Conservation (phyloP, 176 grass and related monocot genomes). For the Raddia distichophylla region DNA sequence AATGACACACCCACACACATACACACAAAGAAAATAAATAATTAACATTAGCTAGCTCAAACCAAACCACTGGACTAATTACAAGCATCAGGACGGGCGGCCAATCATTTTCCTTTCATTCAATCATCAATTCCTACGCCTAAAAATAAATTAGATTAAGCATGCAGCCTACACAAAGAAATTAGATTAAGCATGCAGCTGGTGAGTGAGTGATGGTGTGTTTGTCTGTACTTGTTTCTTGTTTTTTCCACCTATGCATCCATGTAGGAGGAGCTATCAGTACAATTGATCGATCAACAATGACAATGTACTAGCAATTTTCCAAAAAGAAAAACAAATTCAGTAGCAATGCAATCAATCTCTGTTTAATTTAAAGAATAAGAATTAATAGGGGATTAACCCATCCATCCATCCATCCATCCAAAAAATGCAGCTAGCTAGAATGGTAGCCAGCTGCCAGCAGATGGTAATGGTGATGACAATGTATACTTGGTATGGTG, state of each 20-base stretch:
- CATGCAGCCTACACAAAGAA: no score
- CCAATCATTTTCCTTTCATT: constrained; percentile 38
- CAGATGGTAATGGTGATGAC: constrained; percentile 13
- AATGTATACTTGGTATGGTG: not conserved
- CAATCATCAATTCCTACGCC: constrained; percentile 16
- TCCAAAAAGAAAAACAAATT: no score
- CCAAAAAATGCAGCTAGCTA: constrained; percentile 1
- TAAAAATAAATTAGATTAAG: not conserved
- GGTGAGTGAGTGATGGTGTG: not conserved
- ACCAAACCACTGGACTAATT: not conserved
- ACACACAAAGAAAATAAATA: not conserved
- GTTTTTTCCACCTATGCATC: no score
- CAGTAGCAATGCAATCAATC: not conserved
- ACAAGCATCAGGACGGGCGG: constrained; percentile 49
- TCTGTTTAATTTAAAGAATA: not conserved
- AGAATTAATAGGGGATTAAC: not conserved
- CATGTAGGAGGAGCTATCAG: no score
- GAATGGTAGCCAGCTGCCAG: not conserved
- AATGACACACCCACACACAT: not conserved
- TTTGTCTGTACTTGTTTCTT: no score
- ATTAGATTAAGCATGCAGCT: no score
- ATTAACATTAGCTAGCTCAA: not conserved
- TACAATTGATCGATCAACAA: no score
- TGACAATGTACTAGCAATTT: no score
- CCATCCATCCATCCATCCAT: not conserved